Percentiles rank a stretch among this genome's conserved stretches.
phyloP scores from a whole-genome alignment of 2,329 filamentous ascomycete species.

The Cladosporium sp. region DNA sequence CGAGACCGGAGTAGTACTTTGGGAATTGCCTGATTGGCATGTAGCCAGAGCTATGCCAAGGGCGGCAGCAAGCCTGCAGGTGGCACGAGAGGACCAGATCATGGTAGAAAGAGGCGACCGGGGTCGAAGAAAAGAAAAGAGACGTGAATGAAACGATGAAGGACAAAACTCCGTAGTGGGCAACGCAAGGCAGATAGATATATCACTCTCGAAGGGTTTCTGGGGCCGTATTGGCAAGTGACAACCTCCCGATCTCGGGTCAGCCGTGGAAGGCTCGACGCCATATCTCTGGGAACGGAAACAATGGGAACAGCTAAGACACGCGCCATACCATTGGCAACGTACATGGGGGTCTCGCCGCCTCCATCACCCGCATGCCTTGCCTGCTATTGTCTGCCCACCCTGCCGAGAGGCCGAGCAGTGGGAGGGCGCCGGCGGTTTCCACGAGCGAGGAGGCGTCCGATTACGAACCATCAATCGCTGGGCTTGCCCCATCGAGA shows the following conservation, averaged over 20 bases:
- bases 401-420: too few relatives aligned
- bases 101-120: neutral
- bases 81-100: conserved; percentile 1
- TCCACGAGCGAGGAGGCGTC: neutral
- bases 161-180: neutral
- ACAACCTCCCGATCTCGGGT: neutral
- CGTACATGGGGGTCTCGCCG: conserved; percentile 9
- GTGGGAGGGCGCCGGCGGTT: neutral
- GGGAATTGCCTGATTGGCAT: conserved; percentile 4
- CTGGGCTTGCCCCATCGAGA: too few relatives aligned
- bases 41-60: conserved; percentile 4
- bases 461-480: neutral
- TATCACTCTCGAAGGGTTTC: neutral
- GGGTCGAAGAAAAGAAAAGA: neutral
- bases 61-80: conserved; percentile 10
- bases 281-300: conserved; percentile 5
- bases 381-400: too few relatives aligned
- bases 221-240: neutral
- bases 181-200: neutral
- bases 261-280: neutral
- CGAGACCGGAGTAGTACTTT: conserved; percentile 1
- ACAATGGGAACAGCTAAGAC: conserved; percentile 9
- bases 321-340: conserved; percentile 11
- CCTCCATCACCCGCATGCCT: neutral
- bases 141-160: neutral